Evolutionary conservation across 805 yeast species (phyloP).

Genomic region (Candida fluviatilis): DNA sequence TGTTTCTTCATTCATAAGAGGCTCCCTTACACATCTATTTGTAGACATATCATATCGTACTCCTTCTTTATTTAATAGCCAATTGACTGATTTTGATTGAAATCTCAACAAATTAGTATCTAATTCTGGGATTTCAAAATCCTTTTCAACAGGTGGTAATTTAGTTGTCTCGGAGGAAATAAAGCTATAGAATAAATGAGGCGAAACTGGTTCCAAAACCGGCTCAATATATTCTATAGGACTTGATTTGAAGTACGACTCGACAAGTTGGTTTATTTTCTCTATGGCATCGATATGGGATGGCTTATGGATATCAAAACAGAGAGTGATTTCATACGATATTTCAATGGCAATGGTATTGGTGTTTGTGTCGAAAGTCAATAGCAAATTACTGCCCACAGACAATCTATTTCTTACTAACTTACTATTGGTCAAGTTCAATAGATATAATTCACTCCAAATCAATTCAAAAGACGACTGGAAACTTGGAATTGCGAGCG

Average conservation of each 20-base stretch:
- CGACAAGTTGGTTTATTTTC: conserved; percentile 9
- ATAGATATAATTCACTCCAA: conserved; percentile 4
- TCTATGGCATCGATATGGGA: conserved; percentile 15
- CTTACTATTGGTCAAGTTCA: conserved; percentile 2
- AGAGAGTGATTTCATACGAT: conserved; percentile 11
- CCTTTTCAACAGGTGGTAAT: conserved; percentile 13
- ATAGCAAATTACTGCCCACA: conserved; percentile 6
- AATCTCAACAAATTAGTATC: conserved; percentile 43
- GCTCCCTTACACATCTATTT: conserved; percentile 16
- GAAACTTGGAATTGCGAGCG: not conserved
- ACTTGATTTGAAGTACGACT: conserved; percentile 5
- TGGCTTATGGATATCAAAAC: conserved; percentile 15
- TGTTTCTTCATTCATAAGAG: conserved; percentile 13
- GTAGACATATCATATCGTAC: conserved; percentile 27
- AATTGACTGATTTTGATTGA: conserved; percentile 51
- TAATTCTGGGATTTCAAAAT: conserved; percentile 38
- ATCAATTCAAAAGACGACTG: not conserved
- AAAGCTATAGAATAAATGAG: conserved; percentile 45
- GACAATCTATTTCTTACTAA: conserved; percentile 5
- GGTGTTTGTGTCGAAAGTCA: conserved; percentile 10
- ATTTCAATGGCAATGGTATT: conserved; percentile 12
- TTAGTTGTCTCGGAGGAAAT: conserved; percentile 43
- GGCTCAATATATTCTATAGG: conserved; percentile 7
- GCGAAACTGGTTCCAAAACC: conserved; percentile 19
- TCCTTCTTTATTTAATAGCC: conserved; percentile 55